Evolutionary conservation across 2,329 filamentous ascomycete species (phyloP), one percentile per base, ranked within the genome.

Genomic region (Hymenoscyphus repandus): DNA sequence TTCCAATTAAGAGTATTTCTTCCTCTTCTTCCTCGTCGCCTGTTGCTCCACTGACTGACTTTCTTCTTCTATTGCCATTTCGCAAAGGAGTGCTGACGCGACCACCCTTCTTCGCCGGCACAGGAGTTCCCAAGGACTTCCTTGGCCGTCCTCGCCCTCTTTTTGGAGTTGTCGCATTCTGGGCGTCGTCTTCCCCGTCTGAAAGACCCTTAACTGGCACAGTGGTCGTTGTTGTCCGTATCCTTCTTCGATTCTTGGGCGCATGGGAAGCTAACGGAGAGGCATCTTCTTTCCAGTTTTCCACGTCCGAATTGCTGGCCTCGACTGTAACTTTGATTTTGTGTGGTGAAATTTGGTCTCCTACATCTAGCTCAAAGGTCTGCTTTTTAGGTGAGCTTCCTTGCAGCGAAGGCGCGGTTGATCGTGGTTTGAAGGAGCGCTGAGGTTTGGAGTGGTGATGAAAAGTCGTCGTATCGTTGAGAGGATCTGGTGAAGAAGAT

Each of bases 81-180:
- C 53, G 54, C 10, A 41, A 54, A 6, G 60, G 61, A 27, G 64
- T 65, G 31, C 50, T 41, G 5, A 51, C 55, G 41, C 60, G 60
- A 12, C 52, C 53, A 15, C 47, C 18, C 49, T 59, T 62, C 39
- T 63, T 64, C 5, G 51, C 45, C 22, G 69, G 69, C 4, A 69
- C 69, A 31, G 67, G 65, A 56, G 67, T 67, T 36, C 61, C 58
- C 44, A 66, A 65, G 22, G 72, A 70, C 56, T 74, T 75, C 41
- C 68, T 66, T 32, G 71, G 70, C 39, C 72, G 66, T 17, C 71
- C 71, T 60, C 69, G 68, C 41, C 65, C 65, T 58, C 64, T 67
- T 55, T 68, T 69, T 1, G 72, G 70, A 0, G 71, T 70, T 27
- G 64, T 63, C 17, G 64, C 47, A 27, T 49, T 36, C 18, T 58